Evolutionary conservation across 1,284 basidiomycete genomes (phyloP), one percentile per base, ranked within the genome.

Genomic region (Cryptococcus depauperatus): DNA sequence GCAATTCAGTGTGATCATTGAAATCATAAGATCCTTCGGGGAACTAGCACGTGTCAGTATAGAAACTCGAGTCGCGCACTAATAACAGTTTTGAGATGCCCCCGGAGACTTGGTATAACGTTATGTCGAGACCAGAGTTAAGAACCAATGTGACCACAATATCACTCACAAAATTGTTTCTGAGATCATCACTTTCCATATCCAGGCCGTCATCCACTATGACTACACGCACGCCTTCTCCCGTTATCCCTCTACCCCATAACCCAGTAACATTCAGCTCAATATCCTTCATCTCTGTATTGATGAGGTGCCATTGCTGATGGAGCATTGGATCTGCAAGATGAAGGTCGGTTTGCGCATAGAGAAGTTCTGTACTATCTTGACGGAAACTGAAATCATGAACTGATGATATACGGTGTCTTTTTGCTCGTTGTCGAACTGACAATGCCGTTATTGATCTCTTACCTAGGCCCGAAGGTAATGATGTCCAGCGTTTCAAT

Each of bases 171-270:
- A 96, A 97, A 70, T 97, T 97, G 32, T 77, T 82, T 32, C 81
- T 80, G 38, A 98, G 75, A 70, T 98, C 93, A 21, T 82, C 80
- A 58, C 83, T 88, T 42, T 82, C 79, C 68, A 90, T 85, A 66
- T 98, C 95, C 55, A 99, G 72, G 0, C 95, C 95, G 66, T 99
- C 95, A 66, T 99, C 95, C 22, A 99, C 85, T 41, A 99, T 76
- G 5, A 88, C 87, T 5, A 91, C 81, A 41, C 85, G 84, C 37
- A 97, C 76, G 16, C 88, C 90, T 56, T 82, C 77, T 1, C 95
- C 95, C 0, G 83, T 86, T 52, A 91, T 77, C 1, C 87, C 88
- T 71, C 82, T 77, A 33, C 85, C 82, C 76, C 77, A 78, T 1
- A 76, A 58, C 0, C 64, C 66, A 5, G 74, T 73, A 14, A 77